Conservation (phyloP, 306 rosid genomes). For the Quercus cerris region DNA sequence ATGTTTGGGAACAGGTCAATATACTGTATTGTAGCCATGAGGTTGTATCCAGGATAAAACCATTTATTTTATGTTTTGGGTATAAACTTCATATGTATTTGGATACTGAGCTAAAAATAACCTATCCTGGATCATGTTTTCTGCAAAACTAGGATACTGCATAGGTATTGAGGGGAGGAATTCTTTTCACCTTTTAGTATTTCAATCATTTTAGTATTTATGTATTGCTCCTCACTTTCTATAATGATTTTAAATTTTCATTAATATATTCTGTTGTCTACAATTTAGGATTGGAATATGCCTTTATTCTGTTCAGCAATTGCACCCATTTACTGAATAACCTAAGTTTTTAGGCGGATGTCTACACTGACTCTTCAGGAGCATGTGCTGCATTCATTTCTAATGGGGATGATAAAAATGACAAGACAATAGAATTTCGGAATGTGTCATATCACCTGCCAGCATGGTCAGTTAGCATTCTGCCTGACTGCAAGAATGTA, state of each 20-base stretch:
- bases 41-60: background rate
- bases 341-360: constrained; percentile 67
- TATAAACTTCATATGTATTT: background rate
- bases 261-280: constrained; percentile 4
- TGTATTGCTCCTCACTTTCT: background rate
- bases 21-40: background rate
- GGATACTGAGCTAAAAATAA: background rate
- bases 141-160: background rate
- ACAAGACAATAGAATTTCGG: constrained; percentile 63
- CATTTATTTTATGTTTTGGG: no score
- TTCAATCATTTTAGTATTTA: background rate
- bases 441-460: constrained; percentile 81
- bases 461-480: constrained; percentile 99
- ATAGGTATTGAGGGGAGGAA: background rate
- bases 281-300: constrained; percentile 2
- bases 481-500: constrained; percentile 91
- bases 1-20: background rate
- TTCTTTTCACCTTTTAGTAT: background rate
- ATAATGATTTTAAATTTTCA: background rate
- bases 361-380: constrained; percentile 76
- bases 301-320: constrained; percentile 8
- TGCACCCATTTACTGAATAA: constrained; percentile 12
- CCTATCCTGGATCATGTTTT: background rate
- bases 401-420: constrained; percentile 73
- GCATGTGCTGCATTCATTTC: constrained; percentile 83